Conservation (phyloP, 768 basidiomycete species). For the Neoboletus brunneissimus region DNA sequence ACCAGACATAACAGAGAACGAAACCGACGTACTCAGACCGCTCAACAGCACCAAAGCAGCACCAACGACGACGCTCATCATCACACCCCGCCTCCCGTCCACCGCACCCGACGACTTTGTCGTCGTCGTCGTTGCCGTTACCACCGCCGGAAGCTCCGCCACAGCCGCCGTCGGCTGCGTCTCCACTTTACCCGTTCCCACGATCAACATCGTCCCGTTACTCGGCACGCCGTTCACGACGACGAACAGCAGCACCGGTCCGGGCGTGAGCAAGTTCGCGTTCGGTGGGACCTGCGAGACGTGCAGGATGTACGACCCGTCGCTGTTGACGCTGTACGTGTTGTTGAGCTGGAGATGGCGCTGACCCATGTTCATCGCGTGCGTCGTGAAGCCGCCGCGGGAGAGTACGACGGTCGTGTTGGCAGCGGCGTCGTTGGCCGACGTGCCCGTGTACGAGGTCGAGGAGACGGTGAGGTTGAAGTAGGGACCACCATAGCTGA, state of each 20-base stretch:
- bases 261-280: conserved; percentile 84
- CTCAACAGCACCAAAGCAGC: too few species aligned
- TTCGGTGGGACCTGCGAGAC: conserved; percentile 82
- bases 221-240: conserved; percentile 83
- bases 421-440: conserved; percentile 64
- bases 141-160: conserved; percentile 40
- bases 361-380: conserved; percentile 89
- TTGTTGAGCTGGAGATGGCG: conserved; percentile 78
- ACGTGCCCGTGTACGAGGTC: conserved; percentile 58
- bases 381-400: conserved; percentile 84
- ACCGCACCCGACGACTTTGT: neutral
- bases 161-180: conserved; percentile 53
- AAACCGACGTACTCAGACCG: too few species aligned
- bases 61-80: neutral
- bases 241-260: conserved; percentile 81
- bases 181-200: conserved; percentile 79
- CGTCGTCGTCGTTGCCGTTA: conserved; percentile 9
- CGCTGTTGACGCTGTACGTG: conserved; percentile 77
- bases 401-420: conserved; percentile 75
- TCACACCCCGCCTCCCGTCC: neutral
- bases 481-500: conserved; percentile 78
- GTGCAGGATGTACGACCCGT: conserved; percentile 75
- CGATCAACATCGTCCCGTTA: conserved; percentile 70
- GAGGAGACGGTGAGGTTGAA: conserved; percentile 76
- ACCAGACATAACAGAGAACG: too few species aligned